Evolutionary conservation across 1,284 basidiomycete genomes (phyloP).

Genomic region (Irpex lacteus): DNA sequence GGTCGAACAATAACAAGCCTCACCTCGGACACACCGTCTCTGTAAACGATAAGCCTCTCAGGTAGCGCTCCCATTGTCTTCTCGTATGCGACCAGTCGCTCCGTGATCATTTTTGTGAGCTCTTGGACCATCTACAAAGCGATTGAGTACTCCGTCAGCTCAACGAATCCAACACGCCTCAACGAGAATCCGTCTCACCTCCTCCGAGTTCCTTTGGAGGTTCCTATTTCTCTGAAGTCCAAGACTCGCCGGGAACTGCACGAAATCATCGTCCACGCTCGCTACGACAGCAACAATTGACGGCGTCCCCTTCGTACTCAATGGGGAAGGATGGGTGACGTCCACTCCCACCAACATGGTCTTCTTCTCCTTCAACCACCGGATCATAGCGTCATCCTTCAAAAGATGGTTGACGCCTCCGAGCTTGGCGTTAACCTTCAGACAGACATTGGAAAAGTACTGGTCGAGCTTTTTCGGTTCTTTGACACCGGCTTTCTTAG

Average conservation of each 20-base stretch:
- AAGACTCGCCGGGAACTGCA: constrained; percentile 69
- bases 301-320: constrained; percentile 58
- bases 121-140: constrained; percentile 59
- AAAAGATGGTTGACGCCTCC: constrained; percentile 74
- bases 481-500: constrained; percentile 50
- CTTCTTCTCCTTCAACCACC: constrained; percentile 59
- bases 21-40: constrained; percentile 76
- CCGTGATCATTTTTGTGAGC: constrained; percentile 63
- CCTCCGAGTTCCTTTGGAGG: constrained; percentile 39
- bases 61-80: constrained; percentile 53
- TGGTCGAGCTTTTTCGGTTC: constrained; percentile 55
- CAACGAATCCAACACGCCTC: background rate
- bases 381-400: constrained; percentile 45
- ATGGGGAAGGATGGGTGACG: constrained; percentile 69
- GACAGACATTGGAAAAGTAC: constrained; percentile 73
- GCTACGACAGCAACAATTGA: constrained; percentile 79
- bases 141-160: background rate
- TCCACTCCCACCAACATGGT: constrained; percentile 84
- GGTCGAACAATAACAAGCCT: constrained; percentile 14
- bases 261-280: constrained; percentile 61
- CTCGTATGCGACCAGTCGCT: constrained; percentile 59
- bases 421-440: constrained; percentile 70
- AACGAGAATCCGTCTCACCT: constrained; percentile 41
- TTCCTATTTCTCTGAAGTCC: constrained; percentile 54
- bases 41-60: constrained; percentile 64